These are phyloP conservation scores for Fusarium paranaense DNA, from an alignment of 2,329 filamentous ascomycete genomes.

Conservation along the genomic window DNA sequence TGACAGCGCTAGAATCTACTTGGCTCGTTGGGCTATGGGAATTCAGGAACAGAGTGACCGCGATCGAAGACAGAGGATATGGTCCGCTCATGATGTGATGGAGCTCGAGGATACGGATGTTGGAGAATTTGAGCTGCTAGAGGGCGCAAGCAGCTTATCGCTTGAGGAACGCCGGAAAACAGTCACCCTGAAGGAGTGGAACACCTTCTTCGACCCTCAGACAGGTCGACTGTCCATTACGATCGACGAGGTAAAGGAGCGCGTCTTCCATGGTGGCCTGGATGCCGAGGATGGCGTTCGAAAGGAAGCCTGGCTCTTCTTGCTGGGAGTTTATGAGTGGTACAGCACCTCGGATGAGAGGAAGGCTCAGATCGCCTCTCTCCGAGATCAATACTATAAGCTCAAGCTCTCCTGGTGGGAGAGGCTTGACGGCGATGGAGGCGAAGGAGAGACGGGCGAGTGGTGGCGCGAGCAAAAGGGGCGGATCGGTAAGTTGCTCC, in stretches of 20 bases:
- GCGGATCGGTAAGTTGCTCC: slow-evolving; percentile 80
- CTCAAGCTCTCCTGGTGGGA: slow-evolving; percentile 98
- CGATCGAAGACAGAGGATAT: slow-evolving; percentile 87
- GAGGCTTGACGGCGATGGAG: slow-evolving; percentile 83
- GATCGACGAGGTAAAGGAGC: slow-evolving; percentile 92
- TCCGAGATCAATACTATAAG: slow-evolving; percentile 92
- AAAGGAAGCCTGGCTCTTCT: slow-evolving; percentile 96
- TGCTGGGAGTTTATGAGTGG: slow-evolving; percentile 94
- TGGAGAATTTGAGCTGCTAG: slow-evolving; percentile 94
- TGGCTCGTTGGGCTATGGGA: slow-evolving; percentile 98
- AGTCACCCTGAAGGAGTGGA: slow-evolving; percentile 88
- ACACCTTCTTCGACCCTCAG: slow-evolving; percentile 82
- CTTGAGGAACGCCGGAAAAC: slow-evolving; percentile 81
- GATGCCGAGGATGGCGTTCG: slow-evolving; percentile 90
- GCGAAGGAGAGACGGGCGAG: slow-evolving; percentile 84
- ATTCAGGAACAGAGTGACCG: slow-evolving; percentile 96
- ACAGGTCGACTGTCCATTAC: slow-evolving; percentile 84
- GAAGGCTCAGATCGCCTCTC: slow-evolving; percentile 82
- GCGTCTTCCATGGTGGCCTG: slow-evolving; percentile 95
- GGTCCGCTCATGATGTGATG: slow-evolving; percentile 91
- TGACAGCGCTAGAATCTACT: slow-evolving; percentile 92
- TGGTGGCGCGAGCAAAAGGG: slow-evolving; percentile 97
- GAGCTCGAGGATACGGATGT: slow-evolving; percentile 95
- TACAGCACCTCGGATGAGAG: slow-evolving; percentile 89
- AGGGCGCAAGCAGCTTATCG: slow-evolving; percentile 79